Evolutionary conservation across 108 stramenopile genomes (phyloP), one percentile per base, ranked within the genome.

Genomic region (Fistulifera pelliculosa): DNA sequence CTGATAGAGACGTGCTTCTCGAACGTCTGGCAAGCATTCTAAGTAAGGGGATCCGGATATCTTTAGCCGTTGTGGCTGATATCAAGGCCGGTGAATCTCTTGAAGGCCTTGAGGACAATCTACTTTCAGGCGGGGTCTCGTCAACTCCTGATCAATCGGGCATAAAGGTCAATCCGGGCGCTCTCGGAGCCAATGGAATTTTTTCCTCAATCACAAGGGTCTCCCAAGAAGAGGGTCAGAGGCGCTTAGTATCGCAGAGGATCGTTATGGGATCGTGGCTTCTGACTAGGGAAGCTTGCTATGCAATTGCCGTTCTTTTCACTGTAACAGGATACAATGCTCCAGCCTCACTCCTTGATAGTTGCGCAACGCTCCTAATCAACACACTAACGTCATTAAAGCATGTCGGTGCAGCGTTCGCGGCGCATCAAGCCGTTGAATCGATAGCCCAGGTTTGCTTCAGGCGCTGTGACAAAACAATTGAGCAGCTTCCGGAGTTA

Each of bases 231-330:
- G 73, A 69, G 38, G 21, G 47, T 8, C 31, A 45, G 27, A 31
- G 39, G 16, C 58, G 70, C 41, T 56, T 74, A 41, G 70, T 69
- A 10, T 57, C 64, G 26, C 83, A 85, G 54, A 49, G 79, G 39
- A 61, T 85, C 43, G 71, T 85, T 56, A 58, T 82, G 22, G 81
- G 81, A 16, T 69, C 76, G n/a, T 82, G 83, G 79, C 54, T 85
- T 10, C 48, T 85, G 14, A 80, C 67, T 5, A 79, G 77, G 47
- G 83, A 85, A 26, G 65, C 76, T 16, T 80, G 79, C 51, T 66
- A 64, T 6, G 60, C 71, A 18, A 40, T 68, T 21, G 27, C 70
- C 1, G 22, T 58, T 19, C 19, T 64, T 2, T 56, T 77, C 0
- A 44, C 12, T 27, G 21, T 1, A 14, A 50, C n/a, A 12, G 17